Evolutionary conservation across 2,329 filamentous ascomycete genomes (phyloP), one percentile per base, ranked within the genome.

Genomic region (Botrytis fabae): DNA sequence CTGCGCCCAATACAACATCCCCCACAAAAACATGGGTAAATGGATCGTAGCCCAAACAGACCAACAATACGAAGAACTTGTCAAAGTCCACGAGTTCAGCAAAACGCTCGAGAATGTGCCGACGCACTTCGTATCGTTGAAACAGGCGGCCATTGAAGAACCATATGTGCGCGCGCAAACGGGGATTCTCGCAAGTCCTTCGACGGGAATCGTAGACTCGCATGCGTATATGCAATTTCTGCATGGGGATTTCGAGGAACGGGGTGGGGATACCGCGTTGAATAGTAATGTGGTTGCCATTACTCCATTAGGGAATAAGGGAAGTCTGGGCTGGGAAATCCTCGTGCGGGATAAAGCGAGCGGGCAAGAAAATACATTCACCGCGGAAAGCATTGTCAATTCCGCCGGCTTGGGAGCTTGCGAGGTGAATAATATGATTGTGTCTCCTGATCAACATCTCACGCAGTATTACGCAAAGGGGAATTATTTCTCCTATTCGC

Each of bases 21-120:
- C 89, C 0, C 88, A 96, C 83, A 86, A 86, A 71, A 91, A 91
- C 80, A 92, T 90, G 38, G 94, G 94, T 74, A 98, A 98, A 85
- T 98, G 95, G 95, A 92, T 98, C 78, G 93, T 98, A 1, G 95
- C 95, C 0, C 96, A 98, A 84, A 92, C 90, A 70, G 85, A 86
- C 1, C 84, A 83, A 64, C 93, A 98, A 75, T 77, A 73, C 69
- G 77, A 79, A 69, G 78, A 79, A 62, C 88, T 88, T 2, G 82
- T 90, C 76, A 81, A 79, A 32, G 82, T 92, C 32, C 83, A 87
- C 75, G 80, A 80, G 16, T 83, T 86, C 68, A 87, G 78, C 51
- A 76, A 75, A 73, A 78, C 72, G 40, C 84, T 83, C 61, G 74
- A 76, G 32, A 85, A 84, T 28, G 91, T 97, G 0, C 93, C 94